Conservation (phyloP, 352 stramenopile species). For the Elongisporangium senticosum region DNA sequence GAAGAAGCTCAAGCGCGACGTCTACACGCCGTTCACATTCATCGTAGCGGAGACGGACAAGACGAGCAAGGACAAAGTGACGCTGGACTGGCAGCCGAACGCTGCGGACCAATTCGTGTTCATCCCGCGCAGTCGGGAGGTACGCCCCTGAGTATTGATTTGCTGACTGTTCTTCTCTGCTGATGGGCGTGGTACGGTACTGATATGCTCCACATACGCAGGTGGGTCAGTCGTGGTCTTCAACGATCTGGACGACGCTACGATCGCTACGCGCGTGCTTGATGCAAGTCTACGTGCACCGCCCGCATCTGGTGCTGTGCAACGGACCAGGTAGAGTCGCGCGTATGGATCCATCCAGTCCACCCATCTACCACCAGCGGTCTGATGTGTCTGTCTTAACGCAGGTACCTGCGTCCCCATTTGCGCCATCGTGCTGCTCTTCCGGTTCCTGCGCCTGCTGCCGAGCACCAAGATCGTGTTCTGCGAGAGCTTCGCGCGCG, state of each 20-base stretch:
- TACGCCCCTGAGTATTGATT: slow-evolving; percentile 8
- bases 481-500: slow-evolving; percentile 92
- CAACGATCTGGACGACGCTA: slow-evolving; percentile 86
- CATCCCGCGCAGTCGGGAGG: slow-evolving; percentile 91
- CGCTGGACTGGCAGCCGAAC: slow-evolving; percentile 54
- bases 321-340: slow-evolving; percentile 82
- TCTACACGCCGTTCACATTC: slow-evolving; percentile 87
- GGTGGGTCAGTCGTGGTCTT: slow-evolving; percentile 91
- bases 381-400: slow-evolving; percentile 2
- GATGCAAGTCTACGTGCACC: slow-evolving; percentile 56
- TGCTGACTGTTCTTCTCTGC: background rate
- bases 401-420: slow-evolving; percentile 92
- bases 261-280: slow-evolving; percentile 73
- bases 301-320: slow-evolving; percentile 88
- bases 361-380: background rate
- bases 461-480: slow-evolving; percentile 85
- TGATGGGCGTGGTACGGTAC: background rate
- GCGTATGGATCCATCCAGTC: background rate
- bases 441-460: slow-evolving; percentile 71
- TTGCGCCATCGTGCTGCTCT: slow-evolving; percentile 78
- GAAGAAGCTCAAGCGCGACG: slow-evolving; percentile 61
- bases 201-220: slow-evolving; percentile 9
- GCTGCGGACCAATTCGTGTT: slow-evolving; percentile 47
- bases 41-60: slow-evolving; percentile 89
- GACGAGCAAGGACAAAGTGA: slow-evolving; percentile 80